Conservation (phyloP, 768 basidiomycete species). For the Jaapia argillacea region DNA sequence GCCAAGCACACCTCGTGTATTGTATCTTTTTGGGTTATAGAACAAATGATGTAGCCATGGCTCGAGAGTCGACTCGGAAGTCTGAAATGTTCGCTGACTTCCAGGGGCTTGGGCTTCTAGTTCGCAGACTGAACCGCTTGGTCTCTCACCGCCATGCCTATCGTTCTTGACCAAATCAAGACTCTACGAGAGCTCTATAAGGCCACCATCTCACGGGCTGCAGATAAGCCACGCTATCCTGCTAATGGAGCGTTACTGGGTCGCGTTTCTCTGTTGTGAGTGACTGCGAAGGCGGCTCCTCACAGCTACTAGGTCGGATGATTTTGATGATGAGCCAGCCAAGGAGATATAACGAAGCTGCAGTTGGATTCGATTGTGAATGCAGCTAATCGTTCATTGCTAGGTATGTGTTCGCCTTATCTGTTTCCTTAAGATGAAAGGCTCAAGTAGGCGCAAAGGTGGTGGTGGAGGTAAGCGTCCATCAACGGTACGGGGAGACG, state of each 20-base stretch:
- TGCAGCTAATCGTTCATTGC: slow-evolving; percentile 65
- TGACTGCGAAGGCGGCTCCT: slow-evolving; percentile 6
- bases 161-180: slow-evolving; percentile 37
- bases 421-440: neutral
- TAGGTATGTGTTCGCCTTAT: slow-evolving; percentile 33
- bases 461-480: slow-evolving; percentile 74
- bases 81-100: no score
- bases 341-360: slow-evolving; percentile 71
- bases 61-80: no score
- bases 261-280: slow-evolving; percentile 62
- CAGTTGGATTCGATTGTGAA: slow-evolving; percentile 72
- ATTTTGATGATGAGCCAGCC: slow-evolving; percentile 27
- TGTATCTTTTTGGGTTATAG: no score
- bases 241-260: slow-evolving; percentile 32
- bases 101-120: no score
- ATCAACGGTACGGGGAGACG: slow-evolving; percentile 1
- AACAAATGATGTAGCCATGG: no score
- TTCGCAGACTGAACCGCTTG: no score
- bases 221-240: slow-evolving; percentile 25
- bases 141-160: no score
- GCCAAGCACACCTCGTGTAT: no score
- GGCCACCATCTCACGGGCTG: slow-evolving; percentile 25
- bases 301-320: slow-evolving; percentile 1
- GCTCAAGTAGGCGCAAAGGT: slow-evolving; percentile 30
- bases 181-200: slow-evolving; percentile 49